A percentile compares a stretch with the other conserved stretches of the same genome.
Conservation (phyloP, 768 basidiomycete genomes). For the Myochromella boudieri region DNA sequence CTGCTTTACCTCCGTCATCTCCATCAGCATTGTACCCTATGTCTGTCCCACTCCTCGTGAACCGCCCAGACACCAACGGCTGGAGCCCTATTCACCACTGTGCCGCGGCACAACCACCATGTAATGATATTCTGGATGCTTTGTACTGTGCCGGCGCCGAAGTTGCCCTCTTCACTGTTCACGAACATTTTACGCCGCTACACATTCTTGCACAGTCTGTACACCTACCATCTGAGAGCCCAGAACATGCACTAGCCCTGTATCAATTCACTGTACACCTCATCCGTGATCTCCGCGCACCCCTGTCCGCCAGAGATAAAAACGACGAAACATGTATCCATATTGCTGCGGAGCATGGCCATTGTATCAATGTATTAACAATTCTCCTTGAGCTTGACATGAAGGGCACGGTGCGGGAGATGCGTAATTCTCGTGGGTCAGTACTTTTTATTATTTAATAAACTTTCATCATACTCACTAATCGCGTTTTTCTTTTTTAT, state of each 20-base stretch:
- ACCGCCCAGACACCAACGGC: slow-evolving; percentile 63
- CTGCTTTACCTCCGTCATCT: slow-evolving; percentile 37
- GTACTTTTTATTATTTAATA: slow-evolving; percentile 22
- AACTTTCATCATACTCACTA: background rate
- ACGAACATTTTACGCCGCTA: slow-evolving; percentile 65
- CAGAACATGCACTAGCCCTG: slow-evolving; percentile 37
- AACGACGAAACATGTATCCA: slow-evolving; percentile 79
- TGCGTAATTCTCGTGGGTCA: slow-evolving; percentile 73
- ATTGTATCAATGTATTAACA: slow-evolving; percentile 59
- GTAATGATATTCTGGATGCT: slow-evolving; percentile 62
- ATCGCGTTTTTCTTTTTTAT: slow-evolving; percentile 29
- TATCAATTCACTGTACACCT: slow-evolving; percentile 67
- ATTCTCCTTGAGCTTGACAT: slow-evolving; percentile 68
- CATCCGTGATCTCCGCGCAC: slow-evolving; percentile 66
- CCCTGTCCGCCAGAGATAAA: slow-evolving; percentile 63
- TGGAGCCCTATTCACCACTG: slow-evolving; percentile 79
- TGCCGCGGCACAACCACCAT: slow-evolving; percentile 53
- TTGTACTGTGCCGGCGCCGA: slow-evolving; percentile 79
- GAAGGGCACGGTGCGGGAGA: slow-evolving; percentile 50
- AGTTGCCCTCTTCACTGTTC: slow-evolving; percentile 62
- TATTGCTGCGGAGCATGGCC: slow-evolving; percentile 74
- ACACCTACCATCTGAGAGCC: slow-evolving; percentile 29
- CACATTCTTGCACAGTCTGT: slow-evolving; percentile 58
- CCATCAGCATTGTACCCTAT: slow-evolving; percentile 40
- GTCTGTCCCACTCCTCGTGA: slow-evolving; percentile 60